Base-by-base conservation (phyloP, 2,329 filamentous ascomycete species). In the Ophiostoma pallidulum region DNA sequence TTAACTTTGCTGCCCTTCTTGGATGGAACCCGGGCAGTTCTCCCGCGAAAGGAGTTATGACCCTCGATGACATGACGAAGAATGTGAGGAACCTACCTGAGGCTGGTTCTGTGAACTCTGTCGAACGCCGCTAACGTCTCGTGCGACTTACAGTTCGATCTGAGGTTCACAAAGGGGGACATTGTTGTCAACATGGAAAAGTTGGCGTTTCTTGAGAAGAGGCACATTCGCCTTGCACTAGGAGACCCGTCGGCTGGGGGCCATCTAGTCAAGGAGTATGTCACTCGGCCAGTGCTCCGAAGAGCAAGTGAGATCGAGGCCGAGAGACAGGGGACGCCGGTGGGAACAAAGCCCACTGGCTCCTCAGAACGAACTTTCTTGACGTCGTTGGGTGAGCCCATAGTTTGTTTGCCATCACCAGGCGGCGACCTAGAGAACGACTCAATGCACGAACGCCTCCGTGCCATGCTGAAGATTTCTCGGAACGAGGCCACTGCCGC, bases 81-180 rank as follows among this genome's bases (percentile, higher is more conserved):
- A 79, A 80, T 50, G 84, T 85, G 68, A 46, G 75, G 60, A n/a
- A 9, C n/a, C 26, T 9, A 4, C 41, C 24, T 29, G 19, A 41
- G 10, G 22, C 9, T 12, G 29, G 4, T 4, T 6, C 24, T 10
- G 5, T 28, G 24, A 6, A 28, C 4, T 19, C 9, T 35, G 4
- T 14, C 14, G 9, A 33, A 18, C 13, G n/a, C n/a, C 26, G 3
- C 31, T 39, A 10, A 42, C 22, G 31, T n/a, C 2, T 13, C 3
- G 24, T 28, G 10, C 37, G n/a, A n/a, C n/a, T n/a, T n/a, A 14
- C 51, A 87, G 77, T 91, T 96, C 61, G 80, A 82, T 39, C 73
- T 94, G 54, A 89, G 88, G 59, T 94, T 96, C 66, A 97, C 89
- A 3, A 86, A 84, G 57, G 91, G 91, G 9, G 90, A 96, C 62